Percentiles rank a stretch among this genome's conserved stretches.
These are phyloP conservation scores for Cucumis melo DNA, from an alignment of 306 rosid genomes.

Conservation along the genomic window DNA sequence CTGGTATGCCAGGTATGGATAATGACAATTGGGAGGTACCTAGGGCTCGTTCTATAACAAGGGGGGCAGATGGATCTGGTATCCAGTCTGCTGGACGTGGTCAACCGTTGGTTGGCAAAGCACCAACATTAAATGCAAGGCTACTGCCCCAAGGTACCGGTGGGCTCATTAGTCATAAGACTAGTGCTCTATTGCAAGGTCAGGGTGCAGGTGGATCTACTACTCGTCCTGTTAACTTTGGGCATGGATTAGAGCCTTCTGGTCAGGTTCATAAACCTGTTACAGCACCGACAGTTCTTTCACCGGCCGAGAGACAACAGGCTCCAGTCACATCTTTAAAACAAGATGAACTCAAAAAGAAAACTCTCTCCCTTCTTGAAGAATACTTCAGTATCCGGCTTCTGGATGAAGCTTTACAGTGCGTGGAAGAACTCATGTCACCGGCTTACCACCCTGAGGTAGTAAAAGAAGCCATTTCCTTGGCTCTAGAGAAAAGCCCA, in stretches of 20 bases:
- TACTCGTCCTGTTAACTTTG: slow-evolving; percentile 29
- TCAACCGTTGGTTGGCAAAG: slow-evolving; percentile 40
- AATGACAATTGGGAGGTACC: slow-evolving; percentile 84
- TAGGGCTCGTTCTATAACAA: slow-evolving; percentile 47
- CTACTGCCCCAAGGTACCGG: slow-evolving; percentile 83
- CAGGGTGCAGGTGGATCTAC: slow-evolving; percentile 28
- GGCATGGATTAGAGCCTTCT: slow-evolving; percentile 27
- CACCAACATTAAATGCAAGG: slow-evolving; percentile 44
- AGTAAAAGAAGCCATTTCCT: slow-evolving; percentile 77
- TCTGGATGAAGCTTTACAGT: slow-evolving; percentile 73
- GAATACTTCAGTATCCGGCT: slow-evolving; percentile 59
- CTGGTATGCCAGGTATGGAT: slow-evolving; percentile 87
- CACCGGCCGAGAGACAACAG: slow-evolving; percentile 36
- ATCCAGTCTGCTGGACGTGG: slow-evolving; percentile 53
- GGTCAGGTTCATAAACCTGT: slow-evolving; percentile 34
- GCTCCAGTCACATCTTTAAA: slow-evolving; percentile 33
- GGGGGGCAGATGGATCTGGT: slow-evolving; percentile 55
- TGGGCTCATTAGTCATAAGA: slow-evolving; percentile 52
- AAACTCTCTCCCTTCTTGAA: slow-evolving; percentile 61
- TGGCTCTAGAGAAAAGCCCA: slow-evolving; percentile 64
- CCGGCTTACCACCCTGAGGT: slow-evolving; percentile 72
- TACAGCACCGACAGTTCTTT: slow-evolving; percentile 10
- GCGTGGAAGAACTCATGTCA: slow-evolving; percentile 74
- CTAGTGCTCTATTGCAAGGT: slow-evolving; percentile 68
- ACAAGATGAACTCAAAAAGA: slow-evolving; percentile 33